Percentiles rank a stretch among this genome's conserved stretches.
phyloP scores from a whole-genome alignment of 2,329 filamentous ascomycete species.

The Hymenotorrendiella dingleyae region DNA sequence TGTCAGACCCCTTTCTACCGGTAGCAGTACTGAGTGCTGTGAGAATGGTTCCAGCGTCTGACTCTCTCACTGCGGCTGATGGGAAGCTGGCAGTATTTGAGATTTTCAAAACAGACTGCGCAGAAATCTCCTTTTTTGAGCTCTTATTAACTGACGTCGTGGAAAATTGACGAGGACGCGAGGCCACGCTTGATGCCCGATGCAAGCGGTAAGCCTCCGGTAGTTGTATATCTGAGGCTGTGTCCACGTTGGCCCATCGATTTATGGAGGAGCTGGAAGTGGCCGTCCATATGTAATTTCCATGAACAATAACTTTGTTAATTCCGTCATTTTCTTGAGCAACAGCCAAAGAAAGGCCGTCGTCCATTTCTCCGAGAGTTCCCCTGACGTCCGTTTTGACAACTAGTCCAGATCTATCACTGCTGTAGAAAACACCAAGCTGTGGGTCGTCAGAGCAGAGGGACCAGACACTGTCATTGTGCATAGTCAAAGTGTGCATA shows the following conservation, averaged over 20 bases:
- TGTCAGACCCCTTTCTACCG: constrained; percentile 52
- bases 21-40: constrained; percentile 38
- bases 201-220: constrained; percentile 48
- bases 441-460: constrained; percentile 83
- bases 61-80: constrained; percentile 42
- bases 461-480: constrained; percentile 97
- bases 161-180: constrained; percentile 34
- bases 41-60: constrained; percentile 49
- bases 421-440: constrained; percentile 88
- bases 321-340: constrained; percentile 87
- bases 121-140: constrained; percentile 62
- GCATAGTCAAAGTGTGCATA: constrained; percentile 98
- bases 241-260: constrained; percentile 75
- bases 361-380: constrained; percentile 67
- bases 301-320: constrained; percentile 53
- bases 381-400: constrained; percentile 89
- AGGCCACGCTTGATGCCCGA: constrained; percentile 40
- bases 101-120: constrained; percentile 71
- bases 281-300: constrained; percentile 60
- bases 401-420: constrained; percentile 86
- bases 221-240: constrained; percentile 62
- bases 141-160: constrained; percentile 31
- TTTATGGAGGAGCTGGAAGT: constrained; percentile 71
- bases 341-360: constrained; percentile 84
- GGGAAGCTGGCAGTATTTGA: constrained; percentile 81